Base-by-base conservation (phyloP, 768 basidiomycete genomes). In the Calocybe cyanea region DNA sequence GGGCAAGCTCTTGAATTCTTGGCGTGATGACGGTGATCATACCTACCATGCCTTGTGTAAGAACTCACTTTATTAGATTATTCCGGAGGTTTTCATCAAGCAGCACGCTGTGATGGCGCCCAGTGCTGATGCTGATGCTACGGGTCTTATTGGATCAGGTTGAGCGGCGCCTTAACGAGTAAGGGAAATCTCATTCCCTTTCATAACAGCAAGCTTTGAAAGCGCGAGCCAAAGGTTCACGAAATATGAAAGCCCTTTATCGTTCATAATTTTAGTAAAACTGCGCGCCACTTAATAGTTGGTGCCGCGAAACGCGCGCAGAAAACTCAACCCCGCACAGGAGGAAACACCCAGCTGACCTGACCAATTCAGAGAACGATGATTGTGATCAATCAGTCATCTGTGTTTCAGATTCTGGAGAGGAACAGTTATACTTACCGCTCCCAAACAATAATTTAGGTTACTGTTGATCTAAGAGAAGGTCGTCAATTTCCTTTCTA, bases 371-470 rank as follows among this genome's bases (percentile, higher is more conserved):
- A n/a, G n/a, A n/a, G n/a, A n/a, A n/a, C 51, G 72, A 66, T 63
- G 75, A 66, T 41, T 47, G 42, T 44, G 24, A 15, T n/a, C 11
- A 44, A 23, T 14, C 30, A 24, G 15, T 37, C 32, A 43, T 3
- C 14, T 19, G 9, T 6, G 14, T 15, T 15, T 24, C n/a, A 41
- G 11, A 31, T 7, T 39, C 11, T 3, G 28, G 37, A 33, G 15
- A 30, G 49, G 34, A 28, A 35, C 19, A 48, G 52, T n/a, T n/a
- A n/a, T 50, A n/a, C n/a, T n/a, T n/a, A 43, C 54, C 43, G 66
- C 57, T 84, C 84, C 6, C 80, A 80, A 10, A 83, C 82, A 25
- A 83, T 63, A 37, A 83, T 71, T n/a, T 81, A 68, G 0, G 79
- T 81, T 19, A 83, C 68, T 21, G 62, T 70, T 0, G 76, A 70